Evolutionary conservation across 805 yeast genomes (phyloP), one percentile per base, ranked within the genome.

Genomic region (Barnettozyma californica): DNA sequence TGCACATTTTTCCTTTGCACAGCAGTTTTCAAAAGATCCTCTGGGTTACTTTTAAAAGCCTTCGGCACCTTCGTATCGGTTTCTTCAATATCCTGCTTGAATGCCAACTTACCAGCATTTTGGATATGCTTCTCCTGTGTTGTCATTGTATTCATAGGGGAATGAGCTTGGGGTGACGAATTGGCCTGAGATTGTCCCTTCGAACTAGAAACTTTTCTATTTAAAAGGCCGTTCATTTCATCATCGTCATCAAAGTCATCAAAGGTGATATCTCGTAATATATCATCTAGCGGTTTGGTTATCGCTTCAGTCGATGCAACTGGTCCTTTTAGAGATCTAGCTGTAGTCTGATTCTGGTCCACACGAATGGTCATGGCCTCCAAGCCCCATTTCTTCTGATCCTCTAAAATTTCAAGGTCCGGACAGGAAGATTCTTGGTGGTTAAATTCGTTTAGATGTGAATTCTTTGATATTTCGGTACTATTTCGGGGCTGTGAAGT

Each of bases 1-100:
- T 66, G 66, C n/a, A 83, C 71, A 36, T 73, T 76, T 0, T 68
- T 62, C 40, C 79, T 68, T 3, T 62, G 53, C n/a, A 71, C 73
- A 7, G 83, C 75, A 19, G 76, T 52, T 39, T 68, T 66, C 0
- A 83, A 74, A 25, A 50, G 25, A 45, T 58, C 58, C 2, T 44
- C 29, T 1, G 53, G 53, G 1, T 44, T 33, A 5, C 42, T 37
- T 21, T 42, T 54, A 44, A 53, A 59, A 1, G 35, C 27, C n/a
- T 47, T 49, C 2, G 9, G 4, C 2, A 45, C 45, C 10, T 42
- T 41, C 0, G 45, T 29, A 23, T 59, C 62, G 10, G 61, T 58
- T 6, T 37, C 50, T 5, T 59, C 63, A 25, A 61, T 61, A 21
- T 59, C 57, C 21, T 52, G 49, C 43, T 57, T 59, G 53, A 61